These are phyloP conservation scores for Coemansia sp. DNA, from an alignment of 192 early-diverging fungal species.

Conservation along the genomic window DNA sequence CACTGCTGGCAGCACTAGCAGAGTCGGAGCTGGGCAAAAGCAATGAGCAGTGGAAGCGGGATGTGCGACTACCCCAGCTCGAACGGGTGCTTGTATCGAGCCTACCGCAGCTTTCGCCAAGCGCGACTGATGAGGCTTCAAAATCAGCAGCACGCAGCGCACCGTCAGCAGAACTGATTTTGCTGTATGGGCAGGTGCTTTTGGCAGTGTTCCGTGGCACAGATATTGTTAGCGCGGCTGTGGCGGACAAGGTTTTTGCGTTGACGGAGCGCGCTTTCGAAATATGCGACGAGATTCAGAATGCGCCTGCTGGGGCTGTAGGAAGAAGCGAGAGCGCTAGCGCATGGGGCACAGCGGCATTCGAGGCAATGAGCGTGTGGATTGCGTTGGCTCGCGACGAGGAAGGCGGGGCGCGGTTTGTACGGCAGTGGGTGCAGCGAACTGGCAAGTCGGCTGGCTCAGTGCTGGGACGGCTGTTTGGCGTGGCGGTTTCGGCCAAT, in stretches of 20 bases:
- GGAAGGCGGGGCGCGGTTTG: constrained; percentile 24
- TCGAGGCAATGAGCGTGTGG: constrained; percentile 32
- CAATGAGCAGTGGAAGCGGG: constrained; percentile 1
- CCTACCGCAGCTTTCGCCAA: not conserved
- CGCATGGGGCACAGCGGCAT: constrained; percentile 7
- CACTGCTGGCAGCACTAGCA: constrained; percentile 19
- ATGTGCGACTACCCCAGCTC: constrained; percentile 12
- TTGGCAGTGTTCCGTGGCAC: constrained; percentile 12
- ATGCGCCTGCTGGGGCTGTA: not conserved
- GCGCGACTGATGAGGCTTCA: not conserved
- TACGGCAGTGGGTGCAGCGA: constrained; percentile 24
- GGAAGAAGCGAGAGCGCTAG: not conserved
- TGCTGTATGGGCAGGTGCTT: constrained; percentile 20
- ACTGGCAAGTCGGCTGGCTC: constrained; percentile 13
- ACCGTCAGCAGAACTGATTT: constrained; percentile 6
- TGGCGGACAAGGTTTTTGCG: constrained; percentile 5
- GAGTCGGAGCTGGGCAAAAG: constrained; percentile 12
- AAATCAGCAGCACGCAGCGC: not conserved
- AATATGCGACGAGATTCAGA: constrained; percentile 12
- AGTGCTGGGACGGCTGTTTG: constrained; percentile 34
- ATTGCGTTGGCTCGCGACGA: constrained; percentile 19
- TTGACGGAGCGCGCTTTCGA: constrained; percentile 34
- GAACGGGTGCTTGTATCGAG: constrained; percentile 1
- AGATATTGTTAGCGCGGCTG: not conserved
- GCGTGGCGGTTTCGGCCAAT: too few species aligned